Base-by-base conservation (phyloP, 192 early-diverging fungal genomes). In the Gryganskiella cystojenkinii region DNA sequence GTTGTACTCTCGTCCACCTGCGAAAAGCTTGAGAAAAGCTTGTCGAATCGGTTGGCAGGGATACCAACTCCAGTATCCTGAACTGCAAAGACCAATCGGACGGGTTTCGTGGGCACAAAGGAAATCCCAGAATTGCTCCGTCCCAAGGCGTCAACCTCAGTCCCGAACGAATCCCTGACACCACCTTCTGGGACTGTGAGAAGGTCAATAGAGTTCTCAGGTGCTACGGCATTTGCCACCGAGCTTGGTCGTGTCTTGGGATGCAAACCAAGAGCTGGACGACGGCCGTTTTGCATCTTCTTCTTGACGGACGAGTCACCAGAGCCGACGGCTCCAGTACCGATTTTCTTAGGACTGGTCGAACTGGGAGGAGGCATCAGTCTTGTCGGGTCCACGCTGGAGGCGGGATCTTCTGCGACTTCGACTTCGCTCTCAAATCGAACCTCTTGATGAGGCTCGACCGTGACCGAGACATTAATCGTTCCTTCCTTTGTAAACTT, bases 61-160 rank as follows among this genome's bases (percentile, higher is more conserved):
- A 91, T 91, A 14, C 90, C 90, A 25, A 91, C 90, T 15, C 90
- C 90, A 2, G 88, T 89, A 52, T 91, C 90, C n/a, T 78, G 76
- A 9, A 87, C 84, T 7, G 80, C 52, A 49, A 80, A 80, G 11
- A 80, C 30, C 28, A 71, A 37, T 50, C 45, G 49, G 53, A 80
- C 52, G 0, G 64, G 65, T 51, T 66, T 80, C 30, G 74, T 61
- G 17, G 43, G 30, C 30, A 53, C 61, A 13, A 33, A 3, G 40
- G 6, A 37, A 1, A 59, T 56, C 2, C 61, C 56, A 15, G 74
- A 54, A 27, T 64, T 62, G 33, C 55, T 35, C 4, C 65, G n/a
- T n/a, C n/a, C n/a, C n/a, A n/a, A n/a, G n/a, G n/a, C n/a, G n/a
- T n/a, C n/a, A n/a, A n/a, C n/a, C n/a, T n/a, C n/a, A n/a, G n/a